Evolutionary conservation across 495 filamentous ascomycete genomes (phyloP).

Genomic region (Daldinia decipiens): DNA sequence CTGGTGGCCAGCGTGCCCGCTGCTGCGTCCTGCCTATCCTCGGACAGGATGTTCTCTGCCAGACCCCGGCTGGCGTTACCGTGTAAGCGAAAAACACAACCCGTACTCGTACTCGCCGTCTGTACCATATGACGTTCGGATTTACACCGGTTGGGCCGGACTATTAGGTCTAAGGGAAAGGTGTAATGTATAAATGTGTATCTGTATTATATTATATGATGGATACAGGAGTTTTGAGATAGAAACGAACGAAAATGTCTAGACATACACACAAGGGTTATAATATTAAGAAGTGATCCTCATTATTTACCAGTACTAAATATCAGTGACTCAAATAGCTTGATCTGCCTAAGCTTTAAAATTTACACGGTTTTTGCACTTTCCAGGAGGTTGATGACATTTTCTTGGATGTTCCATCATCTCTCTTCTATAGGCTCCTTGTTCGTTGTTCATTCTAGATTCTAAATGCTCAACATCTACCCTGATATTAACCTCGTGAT

Average conservation of each 20-base stretch:
- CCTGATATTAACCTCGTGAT: neutral
- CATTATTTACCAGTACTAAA: too few relatives aligned
- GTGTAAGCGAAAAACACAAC: slow-evolving; percentile 30
- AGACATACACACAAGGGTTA: slow-evolving; percentile 8
- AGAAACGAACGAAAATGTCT: neutral
- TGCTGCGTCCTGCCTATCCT: slow-evolving; percentile 57
- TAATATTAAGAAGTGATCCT: neutral
- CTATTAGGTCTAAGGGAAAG: slow-evolving; percentile 3
- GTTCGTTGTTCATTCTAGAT: neutral
- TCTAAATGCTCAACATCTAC: neutral
- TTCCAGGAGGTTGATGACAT: neutral
- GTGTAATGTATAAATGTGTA: neutral
- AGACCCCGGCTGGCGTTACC: slow-evolving; percentile 51
- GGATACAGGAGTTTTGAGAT: neutral
- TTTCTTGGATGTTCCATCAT: neutral
- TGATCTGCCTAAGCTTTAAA: too few relatives aligned
- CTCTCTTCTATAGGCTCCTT: neutral
- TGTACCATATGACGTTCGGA: neutral
- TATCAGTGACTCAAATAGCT: too few relatives aligned
- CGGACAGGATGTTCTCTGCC: slow-evolving; percentile 54
- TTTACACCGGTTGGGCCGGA: slow-evolving; percentile 6
- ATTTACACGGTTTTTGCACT: too few relatives aligned
- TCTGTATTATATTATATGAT: neutral
- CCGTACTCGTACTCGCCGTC: neutral
- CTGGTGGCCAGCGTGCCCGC: slow-evolving; percentile 56